Base-by-base conservation (phyloP, 2,329 filamentous ascomycete genomes). In the Phaeosphaeria sp. region DNA sequence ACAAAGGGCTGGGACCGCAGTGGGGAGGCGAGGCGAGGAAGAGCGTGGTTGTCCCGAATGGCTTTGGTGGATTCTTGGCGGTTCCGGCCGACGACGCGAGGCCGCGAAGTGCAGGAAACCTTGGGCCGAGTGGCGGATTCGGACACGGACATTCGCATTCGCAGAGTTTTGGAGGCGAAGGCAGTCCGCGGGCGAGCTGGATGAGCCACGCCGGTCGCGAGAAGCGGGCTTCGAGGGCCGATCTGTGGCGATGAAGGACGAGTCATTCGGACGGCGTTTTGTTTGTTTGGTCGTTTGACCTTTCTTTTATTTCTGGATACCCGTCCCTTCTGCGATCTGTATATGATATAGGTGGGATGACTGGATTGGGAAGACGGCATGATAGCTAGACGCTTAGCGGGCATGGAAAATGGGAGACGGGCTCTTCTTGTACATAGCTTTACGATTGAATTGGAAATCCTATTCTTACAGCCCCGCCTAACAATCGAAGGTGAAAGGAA, bases 41-140 rank as follows among this genome's bases (percentile, higher is more conserved):
- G 74, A 87, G 83, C 64, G 80, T 89, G 8, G 80, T 89, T n/a
- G 87, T 90, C 0, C 87, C 86, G 0, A 89, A 89, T 69, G 87
- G 87, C 2, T 88, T 88, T 59, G 87, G 87, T 25, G 87, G 87
- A 0, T 89, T 87, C 74, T 74, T 90, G 18, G 86, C 87, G 18
- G 82, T 90, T n/a, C 88, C 88, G 0, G 72, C 71, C 3, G 66
- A 73, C 30, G 65, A 72, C 8, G 74, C 71, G 15, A 57, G 75
- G 27, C 75, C 75, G n/a, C 62, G 69, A 30, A 78, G 73, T 53
- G 72, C 74, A 6, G 75, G 75, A 11, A 60, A 74, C 49, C 48
- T 62, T 11, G 60, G 60, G 7, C 61, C 73, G n/a, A 59, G 58
- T 18, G 63, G 61, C 17, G 64, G 59, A 24, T 64, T 67, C n/a